These are phyloP conservation scores for Colletotrichum liaoningense DNA, from an alignment of 2,329 filamentous ascomycete species.

Conservation along the genomic window DNA sequence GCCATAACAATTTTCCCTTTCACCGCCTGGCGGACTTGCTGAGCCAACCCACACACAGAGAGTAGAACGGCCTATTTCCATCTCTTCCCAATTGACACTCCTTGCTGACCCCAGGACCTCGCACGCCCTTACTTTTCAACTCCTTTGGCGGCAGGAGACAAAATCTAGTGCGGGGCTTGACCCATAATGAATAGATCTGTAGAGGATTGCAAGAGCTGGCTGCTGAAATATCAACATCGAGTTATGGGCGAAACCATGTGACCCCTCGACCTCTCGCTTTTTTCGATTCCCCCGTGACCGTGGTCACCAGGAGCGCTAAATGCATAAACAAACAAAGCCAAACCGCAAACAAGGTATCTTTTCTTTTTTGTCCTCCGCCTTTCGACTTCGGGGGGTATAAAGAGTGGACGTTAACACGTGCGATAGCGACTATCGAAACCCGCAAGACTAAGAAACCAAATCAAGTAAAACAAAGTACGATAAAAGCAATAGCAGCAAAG, in stretches of 20 bases:
- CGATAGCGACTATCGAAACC: conserved; percentile 38
- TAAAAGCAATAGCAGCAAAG: conserved; percentile 43
- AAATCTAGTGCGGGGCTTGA: background rate
- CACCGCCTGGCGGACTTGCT: conserved; percentile 17
- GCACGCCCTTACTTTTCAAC: background rate
- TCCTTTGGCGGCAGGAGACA: background rate
- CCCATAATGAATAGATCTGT: background rate
- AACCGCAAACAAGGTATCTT: conserved; percentile 35
- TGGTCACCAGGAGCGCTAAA: conserved; percentile 10
- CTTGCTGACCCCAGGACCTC: background rate
- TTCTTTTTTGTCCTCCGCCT: conserved; percentile 36
- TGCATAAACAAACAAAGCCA: conserved; percentile 24
- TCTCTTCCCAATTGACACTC: background rate
- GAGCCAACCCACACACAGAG: conserved; percentile 12
- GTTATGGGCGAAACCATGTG: conserved; percentile 11
- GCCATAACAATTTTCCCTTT: conserved; percentile 25
- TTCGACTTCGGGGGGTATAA: conserved; percentile 38
- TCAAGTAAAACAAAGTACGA: conserved; percentile 40
- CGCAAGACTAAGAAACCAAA: conserved; percentile 36
- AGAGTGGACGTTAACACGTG: conserved; percentile 38
- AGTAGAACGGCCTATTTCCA: conserved; percentile 14
- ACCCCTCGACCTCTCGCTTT: conserved; percentile 23
- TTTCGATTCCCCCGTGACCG: conserved; percentile 27
- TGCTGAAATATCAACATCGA: conserved; percentile 2
- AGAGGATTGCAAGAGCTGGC: background rate